Percentiles rank a stretch among this genome's conserved stretches.
Conservation (phyloP, 2,329 filamentous ascomycete species). For the Stagonosporopsis vannaccii region DNA sequence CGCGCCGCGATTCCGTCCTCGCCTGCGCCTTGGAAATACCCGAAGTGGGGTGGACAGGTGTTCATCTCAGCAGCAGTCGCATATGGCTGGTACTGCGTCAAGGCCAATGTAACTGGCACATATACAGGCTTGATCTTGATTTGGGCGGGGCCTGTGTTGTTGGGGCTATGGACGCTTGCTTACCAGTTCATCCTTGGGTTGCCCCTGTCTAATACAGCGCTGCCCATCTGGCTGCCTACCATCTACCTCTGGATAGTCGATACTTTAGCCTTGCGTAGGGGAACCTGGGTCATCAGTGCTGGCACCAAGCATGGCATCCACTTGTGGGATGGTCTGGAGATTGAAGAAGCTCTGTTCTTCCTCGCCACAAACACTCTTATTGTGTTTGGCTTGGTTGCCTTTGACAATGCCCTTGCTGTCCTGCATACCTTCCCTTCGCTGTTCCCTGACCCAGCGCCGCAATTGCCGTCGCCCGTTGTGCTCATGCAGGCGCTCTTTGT, state of each 20-base stretch:
- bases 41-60: slow-evolving; percentile 59
- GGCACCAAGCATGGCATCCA: slow-evolving; percentile 71
- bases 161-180: slow-evolving; percentile 69
- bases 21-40: slow-evolving; percentile 48
- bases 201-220: slow-evolving; percentile 63
- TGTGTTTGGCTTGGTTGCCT: slow-evolving; percentile 71
- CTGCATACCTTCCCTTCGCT: slow-evolving; percentile 67
- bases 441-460: slow-evolving; percentile 59
- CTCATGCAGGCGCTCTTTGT: slow-evolving; percentile 62
- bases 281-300: slow-evolving; percentile 74
- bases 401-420: slow-evolving; percentile 73
- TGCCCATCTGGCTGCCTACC: slow-evolving; percentile 70
- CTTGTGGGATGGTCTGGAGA: slow-evolving; percentile 70
- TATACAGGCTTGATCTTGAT: slow-evolving; percentile 74
- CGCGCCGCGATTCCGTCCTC: slow-evolving; percentile 48
- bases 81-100: slow-evolving; percentile 56
- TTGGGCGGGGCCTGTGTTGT: slow-evolving; percentile 72
- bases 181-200: slow-evolving; percentile 69
- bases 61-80: slow-evolving; percentile 55
- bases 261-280: slow-evolving; percentile 69
- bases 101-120: slow-evolving; percentile 60
- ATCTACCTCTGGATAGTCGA: slow-evolving; percentile 77
- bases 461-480: slow-evolving; percentile 57
- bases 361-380: slow-evolving; percentile 73
- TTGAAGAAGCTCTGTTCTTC: slow-evolving; percentile 80